Conservation (phyloP, 768 basidiomycete species). For the Lanmaoa pseudosensibilis region DNA sequence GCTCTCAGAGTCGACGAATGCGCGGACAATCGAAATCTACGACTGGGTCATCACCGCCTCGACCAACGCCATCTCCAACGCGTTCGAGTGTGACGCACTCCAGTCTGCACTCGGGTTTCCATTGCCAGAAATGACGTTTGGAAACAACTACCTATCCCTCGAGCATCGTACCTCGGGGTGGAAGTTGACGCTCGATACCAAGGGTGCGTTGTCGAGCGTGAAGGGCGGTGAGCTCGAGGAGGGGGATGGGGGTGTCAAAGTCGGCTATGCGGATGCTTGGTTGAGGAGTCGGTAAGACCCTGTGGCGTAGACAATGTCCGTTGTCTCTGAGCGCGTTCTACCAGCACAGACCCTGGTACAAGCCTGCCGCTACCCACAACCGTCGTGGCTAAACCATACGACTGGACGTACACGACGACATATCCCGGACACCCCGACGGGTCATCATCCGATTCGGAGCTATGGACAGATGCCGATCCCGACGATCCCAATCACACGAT, state of each 20-base stretch:
- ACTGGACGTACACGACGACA: conserved; percentile 96
- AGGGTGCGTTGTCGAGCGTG: conserved; percentile 68
- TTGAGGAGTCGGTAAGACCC: conserved; percentile 70
- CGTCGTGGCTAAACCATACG: conserved; percentile 81
- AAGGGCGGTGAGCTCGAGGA: conserved; percentile 71
- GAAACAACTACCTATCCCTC: conserved; percentile 72
- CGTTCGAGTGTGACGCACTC: conserved; percentile 68
- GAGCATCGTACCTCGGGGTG: conserved; percentile 65
- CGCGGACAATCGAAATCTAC: conserved; percentile 63
- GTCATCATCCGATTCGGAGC: conserved; percentile 22
- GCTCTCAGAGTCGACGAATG: conserved; percentile 66
- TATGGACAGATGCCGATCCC: conserved; percentile 58
- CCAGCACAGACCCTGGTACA: conserved; percentile 68
- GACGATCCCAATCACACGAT: conserved; percentile 62
- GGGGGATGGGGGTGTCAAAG: conserved; percentile 91
- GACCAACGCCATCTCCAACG: conserved; percentile 79
- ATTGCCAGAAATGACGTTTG: conserved; percentile 96
- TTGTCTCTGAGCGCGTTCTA: conserved; percentile 28
- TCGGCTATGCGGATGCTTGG: conserved; percentile 95
- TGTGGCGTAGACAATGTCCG: background rate
- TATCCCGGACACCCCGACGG: conserved; percentile 57
- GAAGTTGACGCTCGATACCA: conserved; percentile 63
- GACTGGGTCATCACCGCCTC: conserved; percentile 71
- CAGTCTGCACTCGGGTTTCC: conserved; percentile 70
- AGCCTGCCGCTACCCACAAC: conserved; percentile 67